Conservation (phyloP, 2,329 filamentous ascomycete genomes). For the Microdochium trichocladiopsis region DNA sequence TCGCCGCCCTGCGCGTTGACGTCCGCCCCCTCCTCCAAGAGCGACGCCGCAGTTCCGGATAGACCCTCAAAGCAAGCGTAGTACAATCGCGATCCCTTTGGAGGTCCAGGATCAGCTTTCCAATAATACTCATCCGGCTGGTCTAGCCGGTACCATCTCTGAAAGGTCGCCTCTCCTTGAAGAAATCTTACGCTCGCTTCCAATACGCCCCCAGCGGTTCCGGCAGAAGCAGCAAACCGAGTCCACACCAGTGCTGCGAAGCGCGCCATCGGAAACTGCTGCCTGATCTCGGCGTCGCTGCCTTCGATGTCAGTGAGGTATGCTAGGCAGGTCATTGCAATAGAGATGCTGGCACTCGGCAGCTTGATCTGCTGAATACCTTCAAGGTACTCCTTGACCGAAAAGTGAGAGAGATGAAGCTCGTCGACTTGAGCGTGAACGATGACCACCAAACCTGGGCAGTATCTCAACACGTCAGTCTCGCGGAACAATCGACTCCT, state of each 20-base stretch:
- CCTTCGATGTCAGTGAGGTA: constrained; percentile 10
- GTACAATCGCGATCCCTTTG: constrained; percentile 5
- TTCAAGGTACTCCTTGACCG: constrained; percentile 15
- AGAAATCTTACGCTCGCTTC: constrained; percentile 6
- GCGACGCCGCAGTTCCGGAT: constrained; percentile 1
- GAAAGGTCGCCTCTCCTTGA: constrained; percentile 4
- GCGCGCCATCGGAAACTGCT: constrained; percentile 11
- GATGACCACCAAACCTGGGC: constrained; percentile 8
- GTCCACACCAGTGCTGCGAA: constrained; percentile 12
- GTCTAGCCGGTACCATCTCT: constrained; percentile 6
- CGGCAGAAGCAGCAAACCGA: constrained; percentile 2
- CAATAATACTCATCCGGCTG: background rate
- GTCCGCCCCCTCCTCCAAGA: constrained; percentile 5
- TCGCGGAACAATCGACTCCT: constrained; percentile 1
- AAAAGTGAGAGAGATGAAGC: constrained; percentile 16
- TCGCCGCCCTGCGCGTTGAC: background rate
- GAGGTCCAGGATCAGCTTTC: constrained; percentile 2
- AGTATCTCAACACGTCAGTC: constrained; percentile 5
- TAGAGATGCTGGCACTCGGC: constrained; percentile 5
- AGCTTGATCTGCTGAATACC: constrained; percentile 1
- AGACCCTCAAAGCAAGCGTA: constrained; percentile 8
- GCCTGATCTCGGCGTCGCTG: constrained; percentile 1
- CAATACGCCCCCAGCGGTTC: constrained; percentile 3
- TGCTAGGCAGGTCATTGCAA: constrained; percentile 11
- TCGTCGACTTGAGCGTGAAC: constrained; percentile 1